Evolutionary conservation across 2,329 filamentous ascomycete genomes (phyloP).

Genomic region (Talaromyces sp.): DNA sequence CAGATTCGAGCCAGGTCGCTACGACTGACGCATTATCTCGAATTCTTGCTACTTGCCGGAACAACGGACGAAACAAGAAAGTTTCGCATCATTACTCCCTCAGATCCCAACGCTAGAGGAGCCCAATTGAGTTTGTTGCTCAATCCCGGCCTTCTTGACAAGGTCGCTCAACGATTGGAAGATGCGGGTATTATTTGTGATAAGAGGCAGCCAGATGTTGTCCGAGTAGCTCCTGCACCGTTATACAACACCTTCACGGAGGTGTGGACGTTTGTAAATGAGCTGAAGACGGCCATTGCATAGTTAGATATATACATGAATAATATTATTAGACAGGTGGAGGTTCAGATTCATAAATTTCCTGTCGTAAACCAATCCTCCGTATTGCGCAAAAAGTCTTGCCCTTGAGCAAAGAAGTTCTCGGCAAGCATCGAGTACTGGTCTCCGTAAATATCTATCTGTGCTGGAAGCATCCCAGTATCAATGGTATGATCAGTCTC

Average conservation of each 20-base stretch:
- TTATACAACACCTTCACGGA: constrained; percentile 79
- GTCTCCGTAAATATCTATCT: constrained; percentile 36
- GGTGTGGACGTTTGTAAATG: constrained; percentile 57
- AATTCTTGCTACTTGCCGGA: constrained; percentile 58
- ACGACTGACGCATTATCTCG: constrained; percentile 71
- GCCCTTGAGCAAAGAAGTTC: constrained; percentile 50
- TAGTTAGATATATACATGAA: neutral
- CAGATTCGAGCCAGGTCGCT: constrained; percentile 68
- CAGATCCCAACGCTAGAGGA: constrained; percentile 64
- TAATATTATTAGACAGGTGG: neutral
- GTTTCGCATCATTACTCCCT: constrained; percentile 67
- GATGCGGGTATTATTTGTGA: constrained; percentile 74
- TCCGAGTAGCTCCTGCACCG: constrained; percentile 77
- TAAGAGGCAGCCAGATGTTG: constrained; percentile 78
- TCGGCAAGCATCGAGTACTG: constrained; percentile 49
- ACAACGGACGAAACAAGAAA: constrained; percentile 38
- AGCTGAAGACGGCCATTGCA: constrained; percentile 32
- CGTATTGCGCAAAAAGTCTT: constrained; percentile 41
- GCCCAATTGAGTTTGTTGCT: constrained; percentile 75
- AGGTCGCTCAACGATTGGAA: constrained; percentile 63
- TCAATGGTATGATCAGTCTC: constrained; percentile 23
- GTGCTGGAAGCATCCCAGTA: constrained; percentile 26
- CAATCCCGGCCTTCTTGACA: constrained; percentile 68
- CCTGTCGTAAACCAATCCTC: constrained; percentile 40
- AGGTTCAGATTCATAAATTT: constrained; percentile 28